These are phyloP conservation scores for Rhodomyrtus psidioides DNA, from an alignment of 441 rosid genomes.

Conservation along the genomic window DNA sequence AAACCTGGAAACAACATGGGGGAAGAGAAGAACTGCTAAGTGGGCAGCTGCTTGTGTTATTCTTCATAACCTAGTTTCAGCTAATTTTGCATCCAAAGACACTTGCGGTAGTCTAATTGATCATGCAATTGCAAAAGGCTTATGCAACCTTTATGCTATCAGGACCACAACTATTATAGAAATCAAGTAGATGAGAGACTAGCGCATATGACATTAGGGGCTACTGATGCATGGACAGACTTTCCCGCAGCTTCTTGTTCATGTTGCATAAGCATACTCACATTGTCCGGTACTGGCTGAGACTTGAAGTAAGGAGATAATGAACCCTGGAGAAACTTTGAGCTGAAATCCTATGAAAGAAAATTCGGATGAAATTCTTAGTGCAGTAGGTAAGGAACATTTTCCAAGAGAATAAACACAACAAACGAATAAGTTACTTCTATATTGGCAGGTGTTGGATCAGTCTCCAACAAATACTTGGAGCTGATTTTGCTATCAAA, in stretches of 20 bases:
- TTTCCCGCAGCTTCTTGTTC: background rate
- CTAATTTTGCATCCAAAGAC: background rate
- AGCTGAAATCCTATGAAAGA: constrained; percentile 60
- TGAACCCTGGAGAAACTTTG: constrained; percentile 45
- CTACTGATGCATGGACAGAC: background rate
- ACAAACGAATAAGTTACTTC: constrained; percentile 40
- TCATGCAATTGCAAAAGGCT: background rate
- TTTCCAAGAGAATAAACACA: background rate
- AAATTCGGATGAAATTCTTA: constrained; percentile 8
- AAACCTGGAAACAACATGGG: background rate
- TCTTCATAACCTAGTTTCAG: background rate
- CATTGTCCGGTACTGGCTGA: constrained; percentile 69
- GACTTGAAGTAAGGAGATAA: constrained; percentile 63
- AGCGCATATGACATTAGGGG: background rate
- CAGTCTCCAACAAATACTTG: constrained; percentile 70
- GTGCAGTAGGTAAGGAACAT: background rate
- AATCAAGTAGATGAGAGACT: background rate
- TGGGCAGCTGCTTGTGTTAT: background rate
- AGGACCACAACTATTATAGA: background rate
- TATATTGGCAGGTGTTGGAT: constrained; percentile 60
- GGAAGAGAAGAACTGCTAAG: background rate
- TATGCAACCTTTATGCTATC: background rate
- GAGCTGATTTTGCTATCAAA: constrained; percentile 59
- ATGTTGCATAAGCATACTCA: constrained; percentile 22
- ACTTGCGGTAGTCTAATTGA: background rate